Evolutionary conservation across 352 stramenopile species (phyloP).

Genomic region (Phytophthora vignae): DNA sequence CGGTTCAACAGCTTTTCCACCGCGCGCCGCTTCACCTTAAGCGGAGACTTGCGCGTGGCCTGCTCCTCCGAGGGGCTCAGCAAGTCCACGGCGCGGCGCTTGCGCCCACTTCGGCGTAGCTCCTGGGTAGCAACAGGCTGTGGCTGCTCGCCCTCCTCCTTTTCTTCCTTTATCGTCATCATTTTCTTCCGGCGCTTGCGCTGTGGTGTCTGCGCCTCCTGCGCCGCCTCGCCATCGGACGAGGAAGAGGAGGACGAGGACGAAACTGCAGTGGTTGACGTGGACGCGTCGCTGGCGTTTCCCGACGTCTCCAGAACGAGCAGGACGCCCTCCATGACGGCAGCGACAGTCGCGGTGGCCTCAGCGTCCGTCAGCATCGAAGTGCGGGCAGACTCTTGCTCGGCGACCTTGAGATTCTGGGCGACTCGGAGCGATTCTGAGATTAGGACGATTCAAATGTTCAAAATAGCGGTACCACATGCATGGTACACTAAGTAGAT

Average conservation of each 20-base stretch:
- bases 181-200: conserved; percentile 7
- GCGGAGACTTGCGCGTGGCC: conserved; percentile 5
- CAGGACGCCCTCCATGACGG: conserved; percentile 10
- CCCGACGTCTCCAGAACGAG: conserved; percentile 1
- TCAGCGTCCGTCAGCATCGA: conserved; percentile 4
- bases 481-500: background rate
- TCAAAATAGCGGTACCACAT: conserved; percentile 11
- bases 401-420: conserved; percentile 29
- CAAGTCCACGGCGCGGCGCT: conserved; percentile 33
- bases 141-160: background rate
- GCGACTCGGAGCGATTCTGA: no score
- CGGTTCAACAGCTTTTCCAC: conserved; percentile 15
- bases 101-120: conserved; percentile 31
- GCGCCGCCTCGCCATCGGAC: conserved; percentile 27
- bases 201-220: conserved; percentile 24
- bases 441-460: conserved; percentile 32
- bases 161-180: background rate
- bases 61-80: conserved; percentile 19
- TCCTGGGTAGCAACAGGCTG: background rate
- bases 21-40: conserved; percentile 25
- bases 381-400: conserved; percentile 28
- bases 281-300: background rate
- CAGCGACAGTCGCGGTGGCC: background rate
- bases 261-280: background rate
- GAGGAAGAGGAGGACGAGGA: conserved; percentile 12